Base-by-base conservation (phyloP, 345 rosid genomes). In the Theobroma cacao region DNA sequence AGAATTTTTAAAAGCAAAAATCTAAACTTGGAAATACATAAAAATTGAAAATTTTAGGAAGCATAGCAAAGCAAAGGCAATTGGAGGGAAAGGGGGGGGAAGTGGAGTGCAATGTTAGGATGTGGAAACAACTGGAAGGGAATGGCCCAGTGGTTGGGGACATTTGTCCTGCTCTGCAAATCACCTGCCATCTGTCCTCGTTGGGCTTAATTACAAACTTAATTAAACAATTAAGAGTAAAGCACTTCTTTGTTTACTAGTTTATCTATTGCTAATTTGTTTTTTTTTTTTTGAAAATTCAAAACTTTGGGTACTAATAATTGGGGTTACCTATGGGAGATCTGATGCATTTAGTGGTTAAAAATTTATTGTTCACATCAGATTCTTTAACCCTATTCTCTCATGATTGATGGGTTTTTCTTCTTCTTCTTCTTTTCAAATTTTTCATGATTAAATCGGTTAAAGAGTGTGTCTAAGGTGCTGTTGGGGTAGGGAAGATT, bases 81-180 rank as follows among this genome's bases (percentile, higher is more conserved):
- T 11, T 4, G 45, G 8, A 9, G 12, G n/a, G 5, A 28, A 2
- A 24, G 58, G 17, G 3, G 3, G 7, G 24, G 53, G 31, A 50
- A 47, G 18, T 3, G 17, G 31, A 4, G 41, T 24, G 47, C 34
- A 66, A 34, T 33, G 52, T 3, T n/a, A 41, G 31, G 68, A 45
- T 40, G 65, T 76, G 80, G 12, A 53, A 77, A 81, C 74, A 81
- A 78, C 80, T 33, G 78, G 75, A 31, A 69, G 38, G 30, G 64
- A 65, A 33, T 58, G 89, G 81, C 59, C 82, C 79, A 67, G 78
- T 18, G 55, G 83, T 31, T 76, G 80, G 77, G 77, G 72, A 80
- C 84, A 78, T 73, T 76, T 78, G 85, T 84, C 82, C 68, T 69
- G 34, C 36, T 62, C 3, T 45, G 75, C 4, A 65, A 79, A 31